These are phyloP conservation scores for Brasenia schreberi DNA, from an alignment of 164 flowering plant genomes.

Conservation along the genomic window DNA sequence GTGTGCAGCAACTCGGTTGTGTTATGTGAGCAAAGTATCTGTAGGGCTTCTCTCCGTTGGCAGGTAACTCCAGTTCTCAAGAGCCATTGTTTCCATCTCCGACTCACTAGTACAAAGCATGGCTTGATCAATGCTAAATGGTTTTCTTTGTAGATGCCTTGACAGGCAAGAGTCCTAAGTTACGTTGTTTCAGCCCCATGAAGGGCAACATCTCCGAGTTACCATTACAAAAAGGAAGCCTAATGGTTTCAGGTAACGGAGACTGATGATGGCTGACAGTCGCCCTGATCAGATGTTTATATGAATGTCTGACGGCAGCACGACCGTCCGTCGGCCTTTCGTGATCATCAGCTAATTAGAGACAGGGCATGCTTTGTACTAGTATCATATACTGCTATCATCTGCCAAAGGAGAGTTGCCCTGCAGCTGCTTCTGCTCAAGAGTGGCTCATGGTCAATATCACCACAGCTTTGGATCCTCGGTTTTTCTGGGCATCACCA, in stretches of 20 bases:
- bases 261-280: too few relatives aligned
- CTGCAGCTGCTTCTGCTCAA: slow-evolving; percentile 14
- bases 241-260: too few relatives aligned
- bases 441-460: neutral
- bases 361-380: neutral
- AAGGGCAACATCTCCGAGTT: too few relatives aligned
- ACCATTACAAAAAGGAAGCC: too few relatives aligned
- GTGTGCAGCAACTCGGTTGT: neutral
- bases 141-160: too few relatives aligned
- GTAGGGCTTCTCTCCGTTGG: slow-evolving; percentile 32
- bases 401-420: slow-evolving; percentile 32
- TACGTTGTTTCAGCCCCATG: too few relatives aligned
- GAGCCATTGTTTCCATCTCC: neutral
- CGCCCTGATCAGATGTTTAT: too few relatives aligned
- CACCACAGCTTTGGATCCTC: neutral
- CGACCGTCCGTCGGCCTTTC: too few relatives aligned
- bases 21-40: slow-evolving; percentile 18
- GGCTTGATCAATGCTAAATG: too few relatives aligned
- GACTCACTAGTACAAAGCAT: neutral
- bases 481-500: too few relatives aligned
- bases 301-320: too few relatives aligned
- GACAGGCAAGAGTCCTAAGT: too few relatives aligned
- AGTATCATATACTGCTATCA: slow-evolving; percentile 1
- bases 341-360: neutral
- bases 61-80: slow-evolving; percentile 11